Evolutionary conservation across 441 rosid genomes (phyloP).

Genomic region (Brassica balearica): DNA sequence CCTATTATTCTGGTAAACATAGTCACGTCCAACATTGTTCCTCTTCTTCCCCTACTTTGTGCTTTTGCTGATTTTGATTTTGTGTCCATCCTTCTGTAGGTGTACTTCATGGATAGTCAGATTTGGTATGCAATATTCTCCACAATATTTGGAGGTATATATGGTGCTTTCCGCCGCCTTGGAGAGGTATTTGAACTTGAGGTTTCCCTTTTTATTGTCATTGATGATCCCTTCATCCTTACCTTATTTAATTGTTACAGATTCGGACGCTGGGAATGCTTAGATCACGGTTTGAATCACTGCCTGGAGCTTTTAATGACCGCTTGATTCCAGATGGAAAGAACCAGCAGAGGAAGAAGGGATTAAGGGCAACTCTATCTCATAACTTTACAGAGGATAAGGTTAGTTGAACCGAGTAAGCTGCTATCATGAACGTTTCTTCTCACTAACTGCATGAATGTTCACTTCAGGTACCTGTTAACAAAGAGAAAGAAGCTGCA

Average conservation of each 20-base stretch:
- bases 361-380: conserved; percentile 72
- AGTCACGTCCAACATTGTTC: conserved; percentile 14
- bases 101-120: conserved; percentile 98
- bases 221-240: conserved; percentile 22
- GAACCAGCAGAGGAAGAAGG: conserved; percentile 72
- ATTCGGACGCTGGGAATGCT: conserved; percentile 99
- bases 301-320: conserved; percentile 93
- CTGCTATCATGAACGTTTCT: conserved; percentile 18
- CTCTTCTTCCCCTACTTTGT: conserved; percentile 28
- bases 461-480: conserved; percentile 59
- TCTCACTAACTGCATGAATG: conserved; percentile 21
- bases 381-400: conserved; percentile 67
- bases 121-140: conserved; percentile 99
- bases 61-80: conserved; percentile 31
- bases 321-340: conserved; percentile 82
- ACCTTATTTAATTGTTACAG: conserved; percentile 51
- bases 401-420: conserved; percentile 23
- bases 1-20: conserved; percentile 90
- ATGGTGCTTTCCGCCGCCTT: conserved; percentile 98
- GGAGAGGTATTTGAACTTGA: conserved; percentile 76
- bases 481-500: conserved; percentile 85
- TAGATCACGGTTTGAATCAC: conserved; percentile 87
- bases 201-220: conserved; percentile 9
- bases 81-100: conserved; percentile 51
- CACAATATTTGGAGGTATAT: conserved; percentile 96